Evolutionary conservation across 1,284 basidiomycete species (phyloP).

Genomic region (Apiotrichum domesticum): DNA sequence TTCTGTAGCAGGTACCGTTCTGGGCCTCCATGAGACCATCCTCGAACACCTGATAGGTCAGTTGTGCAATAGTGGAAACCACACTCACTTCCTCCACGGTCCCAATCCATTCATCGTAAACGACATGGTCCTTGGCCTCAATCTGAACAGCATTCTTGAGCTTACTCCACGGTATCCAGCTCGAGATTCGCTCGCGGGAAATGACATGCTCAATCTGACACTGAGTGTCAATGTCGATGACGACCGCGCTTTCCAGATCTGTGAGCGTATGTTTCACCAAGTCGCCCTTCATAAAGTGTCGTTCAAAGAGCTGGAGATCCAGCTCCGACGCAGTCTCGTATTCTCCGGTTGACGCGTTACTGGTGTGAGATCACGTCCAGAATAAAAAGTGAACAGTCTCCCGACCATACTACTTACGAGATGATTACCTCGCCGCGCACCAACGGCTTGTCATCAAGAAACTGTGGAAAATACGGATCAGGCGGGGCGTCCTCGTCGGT

Average conservation of each 20-base stretch:
- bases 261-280: conserved; percentile 72
- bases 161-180: conserved; percentile 60
- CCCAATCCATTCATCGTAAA: conserved; percentile 80
- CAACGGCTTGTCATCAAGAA: conserved; percentile 57
- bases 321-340: conserved; percentile 68
- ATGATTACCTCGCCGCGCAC: conserved; percentile 73
- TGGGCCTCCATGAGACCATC: conserved; percentile 61
- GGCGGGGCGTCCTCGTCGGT: conserved; percentile 35
- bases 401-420: conserved; percentile 42
- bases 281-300: conserved; percentile 71
- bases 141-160: conserved; percentile 52
- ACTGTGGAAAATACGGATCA: conserved; percentile 52
- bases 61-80: neutral
- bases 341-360: conserved; percentile 51
- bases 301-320: conserved; percentile 67
- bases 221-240: conserved; percentile 58
- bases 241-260: conserved; percentile 69
- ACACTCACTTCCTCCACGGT: conserved; percentile 53
- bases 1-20: conserved; percentile 58
- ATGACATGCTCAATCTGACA: conserved; percentile 70
- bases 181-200: conserved; percentile 56
- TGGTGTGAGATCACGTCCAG: conserved; percentile 2
- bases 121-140: conserved; percentile 72
- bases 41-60: conserved; percentile 64
- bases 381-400: neutral